These are phyloP conservation scores for Lachnellula suecica DNA, from an alignment of 2,329 filamentous ascomycete genomes.

Conservation along the genomic window DNA sequence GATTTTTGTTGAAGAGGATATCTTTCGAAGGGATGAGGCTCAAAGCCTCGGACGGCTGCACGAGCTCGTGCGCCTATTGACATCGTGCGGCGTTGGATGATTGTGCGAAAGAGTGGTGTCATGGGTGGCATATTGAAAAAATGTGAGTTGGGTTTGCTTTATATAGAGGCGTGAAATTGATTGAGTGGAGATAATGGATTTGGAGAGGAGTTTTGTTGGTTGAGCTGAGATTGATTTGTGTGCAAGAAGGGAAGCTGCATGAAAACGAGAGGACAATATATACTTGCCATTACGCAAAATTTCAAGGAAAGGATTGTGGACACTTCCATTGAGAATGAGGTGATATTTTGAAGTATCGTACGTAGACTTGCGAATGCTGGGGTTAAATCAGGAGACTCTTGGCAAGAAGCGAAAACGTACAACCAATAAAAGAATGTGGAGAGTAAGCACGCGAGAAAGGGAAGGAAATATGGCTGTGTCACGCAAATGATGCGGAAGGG, in stretches of 20 bases:
- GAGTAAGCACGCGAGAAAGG: too few species aligned
- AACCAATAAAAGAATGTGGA: too few species aligned
- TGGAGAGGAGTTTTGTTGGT: background rate
- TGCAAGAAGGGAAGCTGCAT: background rate
- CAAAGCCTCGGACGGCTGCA: conserved; percentile 11
- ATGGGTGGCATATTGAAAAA: background rate
- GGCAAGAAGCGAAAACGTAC: too few species aligned
- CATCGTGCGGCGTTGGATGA: conserved; percentile 14
- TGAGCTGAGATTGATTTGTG: background rate
- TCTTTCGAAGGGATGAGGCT: conserved; percentile 23
- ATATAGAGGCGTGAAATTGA: background rate
- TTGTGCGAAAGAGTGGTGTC: conserved; percentile 10
- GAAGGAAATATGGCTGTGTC: too few species aligned
- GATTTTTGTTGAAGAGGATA: conserved; percentile 11
- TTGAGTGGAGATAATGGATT: background rate
- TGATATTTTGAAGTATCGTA: background rate
- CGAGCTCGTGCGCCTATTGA: conserved; percentile 16
- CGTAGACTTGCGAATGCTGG: background rate
- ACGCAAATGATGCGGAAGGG: too few species aligned
- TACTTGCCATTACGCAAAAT: background rate
- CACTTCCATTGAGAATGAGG: background rate
- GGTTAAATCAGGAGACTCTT: too few species aligned
- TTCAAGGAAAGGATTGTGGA: background rate
- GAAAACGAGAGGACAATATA: background rate
- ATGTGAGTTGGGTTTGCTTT: background rate